Evolutionary conservation across 768 basidiomycete species (phyloP), one percentile per base, ranked within the genome.

Genomic region (Boletus vinaceobasis): DNA sequence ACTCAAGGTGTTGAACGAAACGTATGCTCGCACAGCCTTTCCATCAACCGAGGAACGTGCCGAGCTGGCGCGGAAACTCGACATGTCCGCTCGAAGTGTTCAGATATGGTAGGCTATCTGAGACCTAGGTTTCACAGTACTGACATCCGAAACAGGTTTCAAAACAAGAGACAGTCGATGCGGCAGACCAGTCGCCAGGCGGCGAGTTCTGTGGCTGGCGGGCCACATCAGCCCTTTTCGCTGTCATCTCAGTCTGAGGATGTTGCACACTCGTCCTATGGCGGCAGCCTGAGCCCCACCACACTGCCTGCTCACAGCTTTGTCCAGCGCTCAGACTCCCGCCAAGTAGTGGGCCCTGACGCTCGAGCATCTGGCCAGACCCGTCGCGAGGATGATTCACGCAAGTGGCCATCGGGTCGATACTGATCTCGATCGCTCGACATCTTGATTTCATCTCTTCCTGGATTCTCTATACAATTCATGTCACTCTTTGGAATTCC

Each of bases 31-130:
- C 55, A 93, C 90, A 3, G 89, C 90, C 17, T 93, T 93, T 63
- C 90, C 90, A 21, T 90, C 90, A 14, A 93, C 90, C 10, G 90
- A 91, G 68, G 90, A 93, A 69, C 83, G 90, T n/a, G 77, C 81
- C 36, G 83, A 82, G 32, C 73, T 92, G 46, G 90, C 90, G 14
- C 88, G 84, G 59, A 76, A 81, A 61, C 75, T 92, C 57, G 88
- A 88, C 60, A 92, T 93, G 90, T 84, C 87, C 44, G 81, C 90
- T 38, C 75, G 90, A 58, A 90, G 87, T 60, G 90, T 93, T 54
- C 90, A 93, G 69, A 92, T 93, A 53, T 93, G 90, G 90, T 90
- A 68, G 62, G 76, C 62, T 49, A 21, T 46, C 39, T 45, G 47
- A 48, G 43, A 58, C 43, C 37, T 60, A 54, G 43, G 44, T 50